A percentile compares a stretch with the other conserved stretches of the same genome.
Conservation (phyloP, 2,329 filamentous ascomycete species). For the Hypoxylon sp. region DNA sequence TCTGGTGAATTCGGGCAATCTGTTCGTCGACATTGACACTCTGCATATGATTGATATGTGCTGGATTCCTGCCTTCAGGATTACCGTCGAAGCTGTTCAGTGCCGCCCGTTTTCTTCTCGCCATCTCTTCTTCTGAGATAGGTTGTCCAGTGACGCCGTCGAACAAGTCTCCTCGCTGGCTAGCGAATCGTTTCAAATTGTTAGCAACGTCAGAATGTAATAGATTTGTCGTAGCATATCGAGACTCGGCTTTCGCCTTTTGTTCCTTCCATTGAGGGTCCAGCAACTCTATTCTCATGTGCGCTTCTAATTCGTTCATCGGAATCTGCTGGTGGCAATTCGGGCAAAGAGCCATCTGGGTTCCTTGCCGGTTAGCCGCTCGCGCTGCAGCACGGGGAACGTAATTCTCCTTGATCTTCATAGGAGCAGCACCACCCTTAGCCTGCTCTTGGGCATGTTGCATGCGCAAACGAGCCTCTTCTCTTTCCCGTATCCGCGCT, state of each 20-base stretch:
- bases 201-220: conserved; percentile 90
- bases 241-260: conserved; percentile 87
- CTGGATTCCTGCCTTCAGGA: conserved; percentile 70
- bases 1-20: conserved; percentile 75
- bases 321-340: conserved; percentile 95
- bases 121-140: conserved; percentile 80
- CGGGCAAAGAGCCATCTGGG: conserved; percentile 83
- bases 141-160: conserved; percentile 79
- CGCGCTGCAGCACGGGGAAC: conserved; percentile 85
- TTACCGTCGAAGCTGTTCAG: conserved; percentile 75
- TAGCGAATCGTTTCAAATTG: conserved; percentile 94
- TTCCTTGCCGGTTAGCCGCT: conserved; percentile 75
- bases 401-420: conserved; percentile 95
- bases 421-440: conserved; percentile 75
- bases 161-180: conserved; percentile 89
- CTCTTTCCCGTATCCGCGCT: conserved; percentile 74
- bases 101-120: conserved; percentile 82
- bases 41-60: conserved; percentile 72
- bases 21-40: conserved; percentile 88
- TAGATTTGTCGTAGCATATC: conserved; percentile 87
- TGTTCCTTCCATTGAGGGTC: conserved; percentile 98
- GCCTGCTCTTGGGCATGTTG: conserved; percentile 86
- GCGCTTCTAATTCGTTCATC: conserved; percentile 87
- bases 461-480: conserved; percentile 73
- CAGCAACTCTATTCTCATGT: conserved; percentile 94